Conservation (phyloP, 495 filamentous ascomycete species). For the Bryoglossum gracile region DNA sequence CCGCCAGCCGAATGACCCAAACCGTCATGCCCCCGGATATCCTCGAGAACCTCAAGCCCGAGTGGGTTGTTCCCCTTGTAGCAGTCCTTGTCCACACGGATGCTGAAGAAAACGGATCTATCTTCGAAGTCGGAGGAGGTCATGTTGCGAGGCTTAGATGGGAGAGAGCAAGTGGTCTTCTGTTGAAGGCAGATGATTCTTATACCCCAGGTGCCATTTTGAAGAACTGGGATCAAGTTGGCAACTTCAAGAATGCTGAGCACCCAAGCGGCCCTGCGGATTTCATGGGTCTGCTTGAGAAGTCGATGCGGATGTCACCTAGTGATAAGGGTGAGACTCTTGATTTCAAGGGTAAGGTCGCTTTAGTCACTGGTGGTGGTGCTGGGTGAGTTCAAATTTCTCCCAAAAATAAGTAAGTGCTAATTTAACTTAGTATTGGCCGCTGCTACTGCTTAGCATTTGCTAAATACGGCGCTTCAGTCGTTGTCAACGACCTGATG, state of each 20-base stretch:
- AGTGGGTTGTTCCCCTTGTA: conserved; percentile 93
- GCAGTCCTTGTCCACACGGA: conserved; percentile 87
- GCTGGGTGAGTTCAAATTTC: conserved; percentile 49
- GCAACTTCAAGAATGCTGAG: conserved; percentile 77
- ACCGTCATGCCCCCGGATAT: conserved; percentile 97
- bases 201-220: conserved; percentile 85
- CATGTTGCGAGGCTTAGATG: conserved; percentile 90
- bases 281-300: conserved; percentile 81
- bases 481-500: conserved; percentile 92
- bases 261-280: conserved; percentile 84
- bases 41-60: conserved; percentile 80
- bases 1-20: conserved; percentile 93
- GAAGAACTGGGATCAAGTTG: conserved; percentile 80
- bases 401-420: conserved; percentile 1
- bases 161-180: conserved; percentile 87
- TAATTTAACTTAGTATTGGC: conserved; percentile 55
- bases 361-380: conserved; percentile 87
- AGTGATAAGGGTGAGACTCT: conserved; percentile 70
- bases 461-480: conserved; percentile 77
- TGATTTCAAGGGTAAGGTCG: conserved; percentile 86
- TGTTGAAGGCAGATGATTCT: conserved; percentile 81
- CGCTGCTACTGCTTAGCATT: conserved; percentile 89
- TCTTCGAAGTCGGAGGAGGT: conserved; percentile 92
- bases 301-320: conserved; percentile 69
- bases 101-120: conserved; percentile 72